Evolutionary conservation across 441 rosid species (phyloP).

Genomic region (Mallotus japonicus): DNA sequence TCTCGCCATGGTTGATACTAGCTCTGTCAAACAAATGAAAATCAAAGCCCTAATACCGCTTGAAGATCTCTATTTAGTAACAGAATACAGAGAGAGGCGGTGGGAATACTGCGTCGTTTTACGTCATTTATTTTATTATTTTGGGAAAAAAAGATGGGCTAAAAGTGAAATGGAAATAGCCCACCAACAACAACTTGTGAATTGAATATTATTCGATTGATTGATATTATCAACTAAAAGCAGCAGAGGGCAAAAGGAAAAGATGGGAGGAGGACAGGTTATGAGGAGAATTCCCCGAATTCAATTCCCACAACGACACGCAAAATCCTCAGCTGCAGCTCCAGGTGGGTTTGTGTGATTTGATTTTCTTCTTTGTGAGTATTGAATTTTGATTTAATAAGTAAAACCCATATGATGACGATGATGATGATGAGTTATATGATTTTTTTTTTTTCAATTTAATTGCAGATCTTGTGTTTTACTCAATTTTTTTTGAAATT

Average conservation of each 20-base stretch:
- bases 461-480: no score
- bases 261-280: constrained; percentile 31
- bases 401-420: no score
- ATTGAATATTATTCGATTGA: neutral
- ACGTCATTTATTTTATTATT: no score
- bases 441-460: no score
- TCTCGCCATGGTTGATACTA: constrained; percentile 29
- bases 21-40: neutral
- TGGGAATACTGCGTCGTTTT: no score
- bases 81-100: no score
- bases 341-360: constrained; percentile 27
- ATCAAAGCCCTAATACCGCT: neutral
- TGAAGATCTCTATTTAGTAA: no score
- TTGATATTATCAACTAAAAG: no score
- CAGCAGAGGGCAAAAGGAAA: neutral
- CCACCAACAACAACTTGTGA: neutral
- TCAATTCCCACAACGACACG: constrained; percentile 63
- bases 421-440: no score
- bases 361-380: neutral
- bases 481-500: no score
- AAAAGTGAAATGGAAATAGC: neutral
- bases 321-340: constrained; percentile 31
- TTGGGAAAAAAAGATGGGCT: no score
- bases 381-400: no score
- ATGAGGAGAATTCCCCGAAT: constrained; percentile 72